phyloP scores from a whole-genome alignment of 257 asterid genomes.

The Nicotiana benthamiana region DNA sequence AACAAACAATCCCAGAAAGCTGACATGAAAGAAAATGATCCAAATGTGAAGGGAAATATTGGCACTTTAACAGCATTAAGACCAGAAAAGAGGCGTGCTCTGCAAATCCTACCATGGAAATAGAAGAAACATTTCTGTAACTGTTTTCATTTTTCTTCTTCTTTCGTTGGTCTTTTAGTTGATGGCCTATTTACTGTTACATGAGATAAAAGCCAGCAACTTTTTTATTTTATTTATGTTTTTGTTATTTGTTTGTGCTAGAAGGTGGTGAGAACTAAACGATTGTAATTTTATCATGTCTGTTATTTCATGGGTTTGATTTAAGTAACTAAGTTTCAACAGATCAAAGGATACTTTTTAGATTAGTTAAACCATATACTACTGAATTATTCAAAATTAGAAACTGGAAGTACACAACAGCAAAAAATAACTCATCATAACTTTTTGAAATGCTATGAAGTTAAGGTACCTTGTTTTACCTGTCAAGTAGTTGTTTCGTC shows the following conservation, averaged over 20 bases:
- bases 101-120: slow-evolving; percentile 34
- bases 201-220: slow-evolving; percentile 18
- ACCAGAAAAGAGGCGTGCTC: slow-evolving; percentile 49
- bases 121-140: slow-evolving; percentile 8
- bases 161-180: not conserved
- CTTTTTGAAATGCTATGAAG: not conserved
- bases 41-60: slow-evolving; percentile 22
- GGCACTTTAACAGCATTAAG: slow-evolving; percentile 38
- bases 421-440: too few relatives aligned
- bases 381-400: not conserved
- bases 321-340: not conserved
- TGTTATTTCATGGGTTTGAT: not conserved
- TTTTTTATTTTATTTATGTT: too few relatives aligned
- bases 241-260: slow-evolving; percentile 38
- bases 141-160: not conserved
- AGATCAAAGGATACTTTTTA: too few relatives aligned
- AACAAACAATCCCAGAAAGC: slow-evolving; percentile 25
- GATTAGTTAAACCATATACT: not conserved
- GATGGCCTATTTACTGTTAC: not conserved
- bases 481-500: not conserved
- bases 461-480: not conserved
- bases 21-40: slow-evolving; percentile 61
- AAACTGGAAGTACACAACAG: not conserved
- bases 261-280: not conserved
- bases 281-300: not conserved